Evolutionary conservation across 805 yeast genomes (phyloP), one percentile per base, ranked within the genome.

Genomic region (Sugiyamaella qingdaonensis): DNA sequence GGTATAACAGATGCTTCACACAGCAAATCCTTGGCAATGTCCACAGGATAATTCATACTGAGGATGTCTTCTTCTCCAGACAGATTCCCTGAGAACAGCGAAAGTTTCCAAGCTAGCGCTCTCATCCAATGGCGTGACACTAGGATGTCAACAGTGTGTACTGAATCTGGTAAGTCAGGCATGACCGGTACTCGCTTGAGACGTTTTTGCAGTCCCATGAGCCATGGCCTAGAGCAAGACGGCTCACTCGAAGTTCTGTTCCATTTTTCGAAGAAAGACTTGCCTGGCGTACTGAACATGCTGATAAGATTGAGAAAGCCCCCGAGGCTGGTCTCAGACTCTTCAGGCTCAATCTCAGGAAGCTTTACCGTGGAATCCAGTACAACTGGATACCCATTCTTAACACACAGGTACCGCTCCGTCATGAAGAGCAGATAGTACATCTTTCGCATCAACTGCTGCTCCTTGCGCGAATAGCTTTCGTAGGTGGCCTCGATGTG

Each of bases 41-140:
- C 49, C 11, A 54, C 44, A 9, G 57, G 57, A 34, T 54, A 54
- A 14, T 52, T 49, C 48, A 47, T 45, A 44, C 54, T 46, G 39
- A 46, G 37, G 3, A 32, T 14, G 24, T 48, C 54, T 9, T 42
- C 46, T 16, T 41, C 44, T 10, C 34, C 48, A 11, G 36, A 29
- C 8, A 47, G 44, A 24, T 49, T 47, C 11, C 49, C 52, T 9
- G 52, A 48, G 31, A 44, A 36, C 21, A 50, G 31, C 41, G 57
- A 46, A 31, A 54, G 46, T 27, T 50, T 54, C 57, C 57, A 54
- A 24, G 57, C 51, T 2, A 54, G 52, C 4, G 57, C 54, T 4
- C 57, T 42, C 16, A 54, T 54, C 57, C 57, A 54, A 34, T 54
- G 57, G 14, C 54, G 54, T 10, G 57, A 54, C 42, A 54, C 57